Evolutionary conservation across 2,329 filamentous ascomycete genomes (phyloP).

Genomic region (Rhytidhysteron rufulum): DNA sequence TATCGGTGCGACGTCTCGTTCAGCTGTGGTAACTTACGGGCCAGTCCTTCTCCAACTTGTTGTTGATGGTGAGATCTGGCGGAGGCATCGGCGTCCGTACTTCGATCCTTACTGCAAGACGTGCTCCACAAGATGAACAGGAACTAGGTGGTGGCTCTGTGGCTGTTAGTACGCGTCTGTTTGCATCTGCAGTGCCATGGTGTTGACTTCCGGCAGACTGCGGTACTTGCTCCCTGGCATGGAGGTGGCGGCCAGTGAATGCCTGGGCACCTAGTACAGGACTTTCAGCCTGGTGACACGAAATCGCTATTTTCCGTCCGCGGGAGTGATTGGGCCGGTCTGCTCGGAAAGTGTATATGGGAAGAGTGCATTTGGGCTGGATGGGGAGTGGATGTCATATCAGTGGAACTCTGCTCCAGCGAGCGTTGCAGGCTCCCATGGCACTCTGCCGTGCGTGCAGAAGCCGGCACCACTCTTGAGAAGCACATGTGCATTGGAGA

Average conservation of each 20-base stretch:
- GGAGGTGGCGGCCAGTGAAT: constrained; percentile 3
- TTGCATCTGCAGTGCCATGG: constrained; percentile 12
- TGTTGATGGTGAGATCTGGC: no score
- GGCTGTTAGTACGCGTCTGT: constrained; percentile 6
- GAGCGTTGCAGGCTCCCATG: not conserved
- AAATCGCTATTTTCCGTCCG: constrained; percentile 2
- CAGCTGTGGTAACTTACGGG: no score
- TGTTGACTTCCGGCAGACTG: constrained; percentile 14
- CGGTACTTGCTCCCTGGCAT: constrained; percentile 16
- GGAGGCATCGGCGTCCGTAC: not conserved
- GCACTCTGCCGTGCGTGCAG: not conserved
- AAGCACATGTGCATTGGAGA: not conserved
- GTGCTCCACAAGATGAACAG: not conserved
- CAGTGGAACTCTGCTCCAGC: constrained; percentile 2
- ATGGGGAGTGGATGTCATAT: constrained; percentile 6
- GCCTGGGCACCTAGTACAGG: not conserved
- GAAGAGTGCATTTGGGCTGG: constrained; percentile 3
- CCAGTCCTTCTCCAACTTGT: no score
- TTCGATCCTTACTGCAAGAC: constrained; percentile 8
- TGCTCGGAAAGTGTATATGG: constrained; percentile 10
- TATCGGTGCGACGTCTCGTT: constrained; percentile 8
- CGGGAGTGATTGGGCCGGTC: not conserved
- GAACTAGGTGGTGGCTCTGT: not conserved
- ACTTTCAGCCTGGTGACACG: not conserved
- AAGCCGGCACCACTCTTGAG: not conserved